These are phyloP conservation scores for Triticum turgidum DNA, from an alignment of 176 grass and related monocot genomes.

Conservation along the genomic window DNA sequence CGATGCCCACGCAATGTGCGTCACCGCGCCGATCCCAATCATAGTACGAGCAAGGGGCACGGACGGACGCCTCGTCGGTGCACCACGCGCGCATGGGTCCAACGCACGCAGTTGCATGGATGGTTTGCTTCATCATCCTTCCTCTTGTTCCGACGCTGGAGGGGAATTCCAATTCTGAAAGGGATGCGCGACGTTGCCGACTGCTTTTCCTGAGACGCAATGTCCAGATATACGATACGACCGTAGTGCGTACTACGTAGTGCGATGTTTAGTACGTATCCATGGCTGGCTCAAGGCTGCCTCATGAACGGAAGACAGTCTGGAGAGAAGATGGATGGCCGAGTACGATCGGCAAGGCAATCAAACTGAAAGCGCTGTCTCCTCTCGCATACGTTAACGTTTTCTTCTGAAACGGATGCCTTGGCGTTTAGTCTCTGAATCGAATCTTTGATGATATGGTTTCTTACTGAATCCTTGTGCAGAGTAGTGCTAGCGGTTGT, in stretches of 20 bases:
- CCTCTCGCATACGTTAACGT: background rate
- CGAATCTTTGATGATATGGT: constrained; percentile 17
- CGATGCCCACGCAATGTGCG: constrained; percentile 21
- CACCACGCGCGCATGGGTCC: background rate
- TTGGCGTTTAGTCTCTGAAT: background rate
- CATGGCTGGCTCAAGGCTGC: background rate
- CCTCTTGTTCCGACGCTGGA: constrained; percentile 38
- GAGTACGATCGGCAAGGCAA: background rate
- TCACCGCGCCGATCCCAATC: background rate
- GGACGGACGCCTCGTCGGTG: background rate
- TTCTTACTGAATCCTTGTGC: background rate
- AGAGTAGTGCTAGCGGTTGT: background rate
- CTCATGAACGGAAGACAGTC: background rate
- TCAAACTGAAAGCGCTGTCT: background rate
- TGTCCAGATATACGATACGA: background rate
- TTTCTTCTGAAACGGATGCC: background rate
- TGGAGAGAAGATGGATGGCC: background rate
- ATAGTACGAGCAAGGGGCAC: background rate
- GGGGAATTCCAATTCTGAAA: constrained; percentile 24
- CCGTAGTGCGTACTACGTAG: no score
- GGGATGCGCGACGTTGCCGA: constrained; percentile 16
- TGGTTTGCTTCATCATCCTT: background rate
- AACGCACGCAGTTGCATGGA: background rate
- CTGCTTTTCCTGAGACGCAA: background rate
- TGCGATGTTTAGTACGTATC: no score